These are phyloP conservation scores for Rubia yunnanensis DNA, from an alignment of 257 asterid species.

Conservation along the genomic window DNA sequence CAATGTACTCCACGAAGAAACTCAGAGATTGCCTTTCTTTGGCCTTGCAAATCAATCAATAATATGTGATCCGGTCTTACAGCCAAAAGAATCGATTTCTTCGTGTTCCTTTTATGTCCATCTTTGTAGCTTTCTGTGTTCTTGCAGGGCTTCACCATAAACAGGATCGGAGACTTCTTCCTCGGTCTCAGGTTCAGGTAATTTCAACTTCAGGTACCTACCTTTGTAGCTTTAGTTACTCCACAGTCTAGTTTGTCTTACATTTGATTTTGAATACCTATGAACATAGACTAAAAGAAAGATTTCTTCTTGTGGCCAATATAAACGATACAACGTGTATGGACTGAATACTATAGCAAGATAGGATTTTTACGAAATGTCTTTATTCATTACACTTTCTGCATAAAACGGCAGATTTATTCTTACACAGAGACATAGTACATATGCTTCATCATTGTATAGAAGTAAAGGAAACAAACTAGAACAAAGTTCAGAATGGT, in stretches of 20 bases:
- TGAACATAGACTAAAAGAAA: too few species aligned
- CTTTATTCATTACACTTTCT: conserved; percentile 1
- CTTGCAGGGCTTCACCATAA: not conserved
- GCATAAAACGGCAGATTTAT: conserved; percentile 3
- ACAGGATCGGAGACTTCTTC: not conserved
- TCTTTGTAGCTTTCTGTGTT: not conserved
- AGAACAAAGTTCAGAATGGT: not conserved
- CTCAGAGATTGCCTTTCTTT: not conserved
- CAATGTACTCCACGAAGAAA: not conserved
- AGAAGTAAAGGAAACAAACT: not conserved
- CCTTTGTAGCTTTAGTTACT: too few species aligned
- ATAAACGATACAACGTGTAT: too few species aligned
- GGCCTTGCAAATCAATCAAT: not conserved
- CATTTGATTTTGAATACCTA: too few species aligned
- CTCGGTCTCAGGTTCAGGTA: not conserved
- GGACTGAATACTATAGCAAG: too few species aligned
- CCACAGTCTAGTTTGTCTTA: too few species aligned
- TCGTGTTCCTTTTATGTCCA: not conserved
- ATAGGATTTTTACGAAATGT: too few species aligned
- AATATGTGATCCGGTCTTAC: not conserved
- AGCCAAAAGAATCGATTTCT: not conserved
- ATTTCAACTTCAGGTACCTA: too few species aligned
- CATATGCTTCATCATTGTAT: not conserved
- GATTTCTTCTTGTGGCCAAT: too few species aligned
- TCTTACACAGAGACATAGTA: not conserved